Evolutionary conservation across 1,284 basidiomycete genomes (phyloP), one percentile per base, ranked within the genome.

Genomic region (Cutaneotrichosporon sp.): DNA sequence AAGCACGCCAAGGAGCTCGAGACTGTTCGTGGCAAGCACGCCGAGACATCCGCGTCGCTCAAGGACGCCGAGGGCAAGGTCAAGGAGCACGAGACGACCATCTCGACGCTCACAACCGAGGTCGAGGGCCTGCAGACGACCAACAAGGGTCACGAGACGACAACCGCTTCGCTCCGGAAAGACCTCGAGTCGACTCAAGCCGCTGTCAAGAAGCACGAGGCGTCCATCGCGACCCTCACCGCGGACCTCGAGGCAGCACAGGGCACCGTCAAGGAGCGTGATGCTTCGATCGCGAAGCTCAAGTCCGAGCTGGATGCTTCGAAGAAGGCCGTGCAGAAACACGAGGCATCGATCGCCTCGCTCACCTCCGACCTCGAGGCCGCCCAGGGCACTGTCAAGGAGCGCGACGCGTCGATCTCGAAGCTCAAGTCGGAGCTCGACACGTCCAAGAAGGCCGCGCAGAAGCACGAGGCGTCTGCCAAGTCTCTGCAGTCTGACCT

Each of bases 401-500:
- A 61, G 20, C 60, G 27, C 42, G 54, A 51, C 10, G 60, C 22
- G 4, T 29, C 57, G 5, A 53, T 58, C 27, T 22, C 16, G 29
- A 24, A 42, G 29, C 49, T n/a, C 31, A 56, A 56, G 49, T 14
- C 54, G 2, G 49, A 56, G 13, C 49, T 56, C 14, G 53, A 56
- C 18, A 33, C 42, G n/a, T 20, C 31, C 33, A 43, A 60, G 34
- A 54, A 49, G 45, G 18, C 45, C 9, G 34, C 14, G 11, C 50
- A 54, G 36, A 55, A 49, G 27, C 56, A 57, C 42, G 52, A 60
- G 47, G 47, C 52, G 11, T 20, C 42, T 3, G 45, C 51, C 29
- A 51, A 55, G 25, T 52, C 54, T 27, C 53, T 58, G 9, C 38
- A 52, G 24, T 33, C 56, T 8, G 63, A 64, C 16, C 54, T 56